Percentiles rank a stretch among this genome's conserved stretches.
phyloP scores from a whole-genome alignment of 1,284 basidiomycete genomes.

The Pseudozyma hubeiensis region DNA sequence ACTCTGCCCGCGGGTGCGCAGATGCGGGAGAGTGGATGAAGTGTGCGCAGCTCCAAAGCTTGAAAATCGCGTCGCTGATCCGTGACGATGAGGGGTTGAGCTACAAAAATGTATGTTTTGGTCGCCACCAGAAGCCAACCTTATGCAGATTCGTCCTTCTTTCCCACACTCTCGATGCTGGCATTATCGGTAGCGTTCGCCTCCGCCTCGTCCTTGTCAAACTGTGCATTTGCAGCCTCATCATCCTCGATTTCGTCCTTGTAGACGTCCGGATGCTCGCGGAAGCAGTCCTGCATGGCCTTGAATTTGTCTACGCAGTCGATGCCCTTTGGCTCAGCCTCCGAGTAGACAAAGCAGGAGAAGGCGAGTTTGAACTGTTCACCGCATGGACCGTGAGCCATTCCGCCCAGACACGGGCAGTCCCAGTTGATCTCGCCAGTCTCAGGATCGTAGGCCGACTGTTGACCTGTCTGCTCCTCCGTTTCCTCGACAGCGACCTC shows the following conservation, averaged over 20 bases:
- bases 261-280: slow-evolving; percentile 93
- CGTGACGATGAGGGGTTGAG: slow-evolving; percentile 29
- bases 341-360: slow-evolving; percentile 94
- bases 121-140: slow-evolving; percentile 4
- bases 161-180: slow-evolving; percentile 2
- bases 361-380: slow-evolving; percentile 94
- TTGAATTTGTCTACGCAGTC: slow-evolving; percentile 98
- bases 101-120: background rate
- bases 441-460: slow-evolving; percentile 81
- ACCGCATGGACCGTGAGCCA: slow-evolving; percentile 97
- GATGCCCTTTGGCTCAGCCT: slow-evolving; percentile 95
- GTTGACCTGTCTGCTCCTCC: slow-evolving; percentile 49
- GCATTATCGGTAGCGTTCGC: slow-evolving; percentile 5
- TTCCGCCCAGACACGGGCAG: slow-evolving; percentile 86
- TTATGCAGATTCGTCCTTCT: slow-evolving; percentile 18
- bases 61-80: slow-evolving; percentile 7
- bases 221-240: slow-evolving; percentile 53
- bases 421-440: slow-evolving; percentile 76
- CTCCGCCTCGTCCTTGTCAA: slow-evolving; percentile 40
- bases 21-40: background rate
- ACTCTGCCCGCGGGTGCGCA: background rate
- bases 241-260: slow-evolving; percentile 75
- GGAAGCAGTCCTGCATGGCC: slow-evolving; percentile 97
- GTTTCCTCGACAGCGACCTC: slow-evolving; percentile 51
- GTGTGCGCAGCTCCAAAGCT: slow-evolving; percentile 13